Conservation (phyloP, 345 rosid species). For the Isatis tinctoria region DNA sequence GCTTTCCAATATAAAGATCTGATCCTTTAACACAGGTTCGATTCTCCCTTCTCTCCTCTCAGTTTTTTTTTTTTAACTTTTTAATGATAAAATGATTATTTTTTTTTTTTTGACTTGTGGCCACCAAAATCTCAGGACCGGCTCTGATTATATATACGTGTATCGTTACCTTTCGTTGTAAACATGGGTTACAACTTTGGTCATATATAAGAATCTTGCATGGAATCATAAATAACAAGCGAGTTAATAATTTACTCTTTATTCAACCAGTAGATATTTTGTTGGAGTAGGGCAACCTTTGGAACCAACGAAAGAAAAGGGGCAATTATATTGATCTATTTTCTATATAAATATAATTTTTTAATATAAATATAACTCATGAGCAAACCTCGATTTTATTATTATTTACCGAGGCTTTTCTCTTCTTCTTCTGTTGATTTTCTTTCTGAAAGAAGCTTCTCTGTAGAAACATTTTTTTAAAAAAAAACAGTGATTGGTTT, state of each 20-base stretch:
- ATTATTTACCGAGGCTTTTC: neutral
- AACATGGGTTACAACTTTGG: neutral
- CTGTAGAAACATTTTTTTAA: neutral
- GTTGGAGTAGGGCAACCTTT: conserved; percentile 5
- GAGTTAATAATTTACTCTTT: neutral
- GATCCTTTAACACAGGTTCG: too few species aligned
- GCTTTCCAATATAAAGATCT: too few species aligned
- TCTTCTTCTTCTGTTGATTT: neutral
- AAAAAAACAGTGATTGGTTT: neutral
- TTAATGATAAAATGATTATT: too few species aligned
- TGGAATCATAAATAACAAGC: neutral
- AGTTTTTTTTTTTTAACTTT: too few species aligned
- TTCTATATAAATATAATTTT: too few species aligned
- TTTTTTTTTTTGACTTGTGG: too few species aligned
- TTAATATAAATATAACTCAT: neutral
- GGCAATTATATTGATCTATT: neutral
- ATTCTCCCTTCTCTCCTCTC: too few species aligned
- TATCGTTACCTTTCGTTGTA: too few species aligned
- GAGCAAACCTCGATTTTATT: neutral
- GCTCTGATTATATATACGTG: too few species aligned
- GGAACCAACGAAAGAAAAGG: conserved; percentile 15
- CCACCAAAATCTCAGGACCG: too few species aligned
- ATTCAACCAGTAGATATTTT: neutral
- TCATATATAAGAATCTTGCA: neutral
- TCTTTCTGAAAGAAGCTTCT: neutral